Evolutionary conservation across 1,284 basidiomycete species (phyloP).

Genomic region (Ganoderma lucidum): DNA sequence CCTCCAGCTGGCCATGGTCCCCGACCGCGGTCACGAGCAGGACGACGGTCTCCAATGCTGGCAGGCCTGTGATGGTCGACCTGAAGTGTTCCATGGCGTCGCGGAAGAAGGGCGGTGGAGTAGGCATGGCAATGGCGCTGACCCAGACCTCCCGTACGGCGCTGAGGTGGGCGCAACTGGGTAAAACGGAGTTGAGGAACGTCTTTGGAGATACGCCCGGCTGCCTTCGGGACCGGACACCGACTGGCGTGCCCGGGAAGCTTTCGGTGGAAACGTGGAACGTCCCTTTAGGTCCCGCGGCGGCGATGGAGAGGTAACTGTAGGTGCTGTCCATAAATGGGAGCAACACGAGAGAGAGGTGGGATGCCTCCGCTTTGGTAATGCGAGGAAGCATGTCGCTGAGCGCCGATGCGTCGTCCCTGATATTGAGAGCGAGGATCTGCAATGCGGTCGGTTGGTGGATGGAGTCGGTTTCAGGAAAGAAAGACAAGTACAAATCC

Average conservation of each 20-base stretch:
- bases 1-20: background rate
- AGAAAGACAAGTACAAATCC: background rate
- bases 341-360: background rate
- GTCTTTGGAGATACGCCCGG: background rate
- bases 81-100: background rate
- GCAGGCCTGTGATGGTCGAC: background rate
- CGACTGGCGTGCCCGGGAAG: background rate
- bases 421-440: background rate
- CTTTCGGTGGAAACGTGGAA: background rate
- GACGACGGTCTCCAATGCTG: background rate
- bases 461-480: background rate
- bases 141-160: slow-evolving; percentile 5
- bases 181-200: background rate
- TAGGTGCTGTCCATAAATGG: background rate
- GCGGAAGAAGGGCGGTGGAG: background rate
- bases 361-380: background rate
- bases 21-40: background rate
- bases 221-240: no score
- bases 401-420: background rate
- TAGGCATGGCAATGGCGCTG: background rate
- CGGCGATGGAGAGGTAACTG: background rate
- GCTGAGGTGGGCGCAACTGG: background rate
- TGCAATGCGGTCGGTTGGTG: background rate
- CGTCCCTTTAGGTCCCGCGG: background rate
- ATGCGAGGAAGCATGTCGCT: background rate